Base-by-base conservation (phyloP, 805 yeast species). In the Saturnispora bothae region DNA sequence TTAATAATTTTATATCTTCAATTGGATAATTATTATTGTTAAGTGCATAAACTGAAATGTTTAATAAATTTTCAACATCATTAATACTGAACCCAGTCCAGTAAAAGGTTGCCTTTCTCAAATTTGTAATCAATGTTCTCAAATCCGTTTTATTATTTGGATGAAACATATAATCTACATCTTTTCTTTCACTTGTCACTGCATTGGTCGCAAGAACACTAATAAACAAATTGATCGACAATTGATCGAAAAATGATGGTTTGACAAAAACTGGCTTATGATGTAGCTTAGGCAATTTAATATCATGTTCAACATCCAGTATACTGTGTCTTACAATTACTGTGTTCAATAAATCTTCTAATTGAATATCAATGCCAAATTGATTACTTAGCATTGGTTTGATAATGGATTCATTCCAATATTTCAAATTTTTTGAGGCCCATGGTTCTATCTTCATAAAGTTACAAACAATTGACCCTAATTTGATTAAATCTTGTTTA, bases 141-240 rank as follows among this genome's bases (percentile, higher is more conserved):
- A 79, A 53, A 43, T 76, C 77, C 15, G 53, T 53, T 30, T 73
- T 60, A 47, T 77, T 78, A 1, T 68, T 54, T 0, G 76, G 69
- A 60, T 78, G 78, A 50, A 79, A 79, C 83, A 79, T 76, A 53
- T 76, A 79, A 53, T 79, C 86, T 18, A 66, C 63, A 45, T 72
- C 88, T 4, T 63, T 66, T 34, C 85, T 56, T 49, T 78, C 84
- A 0, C 85, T 78, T 4, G 84, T 73, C 3, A 79, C 80, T 0
- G 86, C 83, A 60, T 79, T 79, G 3, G 76, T 74, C 1, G 84
- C 83, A 32, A 79, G 58, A 1, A 78, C 83, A 0, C 83, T 73
- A 6, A 73, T 69, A 49, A 79, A 79, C 8, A 79, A 56, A 50
- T 79, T 78, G 15, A 79, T 63, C 0, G 84, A 69, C 9, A 78